Percentiles rank a stretch among this genome's conserved stretches.
Conservation (phyloP, 495 filamentous ascomycete species). For the Achaetomiella virescens region DNA sequence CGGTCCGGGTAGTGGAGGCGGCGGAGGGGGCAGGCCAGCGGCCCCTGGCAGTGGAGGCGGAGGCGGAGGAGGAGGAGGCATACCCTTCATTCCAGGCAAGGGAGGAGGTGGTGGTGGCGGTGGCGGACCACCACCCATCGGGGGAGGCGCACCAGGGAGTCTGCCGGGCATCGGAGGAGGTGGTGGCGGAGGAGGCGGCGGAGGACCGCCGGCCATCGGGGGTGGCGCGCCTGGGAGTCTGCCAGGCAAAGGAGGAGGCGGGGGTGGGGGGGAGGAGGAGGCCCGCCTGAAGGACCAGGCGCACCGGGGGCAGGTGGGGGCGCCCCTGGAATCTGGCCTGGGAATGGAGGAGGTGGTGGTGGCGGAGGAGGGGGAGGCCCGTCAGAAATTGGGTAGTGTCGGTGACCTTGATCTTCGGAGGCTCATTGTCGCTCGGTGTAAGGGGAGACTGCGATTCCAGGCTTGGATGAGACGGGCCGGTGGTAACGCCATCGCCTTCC, state of each 20-base stretch:
- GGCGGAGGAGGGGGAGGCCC: slow-evolving; percentile 28
- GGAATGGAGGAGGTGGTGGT: slow-evolving; percentile 38
- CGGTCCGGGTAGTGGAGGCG: slow-evolving; percentile 56
- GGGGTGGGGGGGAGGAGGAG: slow-evolving; percentile 17
- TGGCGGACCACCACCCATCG: slow-evolving; percentile 33
- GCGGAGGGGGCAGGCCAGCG: slow-evolving; percentile 38
- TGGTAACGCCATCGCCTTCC: slow-evolving; percentile 64
- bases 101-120: slow-evolving; percentile 35
- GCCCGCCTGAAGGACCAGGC: background rate
- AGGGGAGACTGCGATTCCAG: slow-evolving; percentile 63
- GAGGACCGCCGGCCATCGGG: slow-evolving; percentile 30
- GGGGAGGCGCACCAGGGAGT: slow-evolving; percentile 47
- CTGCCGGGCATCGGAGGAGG: slow-evolving; percentile 45
- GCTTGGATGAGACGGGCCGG: slow-evolving; percentile 70
- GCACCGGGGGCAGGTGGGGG: slow-evolving; percentile 44
- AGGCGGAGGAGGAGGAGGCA: slow-evolving; percentile 45
- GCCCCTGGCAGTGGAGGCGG: slow-evolving; percentile 37
- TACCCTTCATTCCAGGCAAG: slow-evolving; percentile 31
- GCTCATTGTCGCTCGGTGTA: slow-evolving; percentile 59
- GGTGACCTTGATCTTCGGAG: slow-evolving; percentile 43
- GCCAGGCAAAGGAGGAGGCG: slow-evolving; percentile 39
- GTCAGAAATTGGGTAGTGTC: slow-evolving; percentile 31
- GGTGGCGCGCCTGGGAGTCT: slow-evolving; percentile 36
- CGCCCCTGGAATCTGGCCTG: slow-evolving; percentile 29
- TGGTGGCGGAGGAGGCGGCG: slow-evolving; percentile 17